phyloP scores from a whole-genome alignment of 176 grass and related monocot species.

The Carex pumila region DNA sequence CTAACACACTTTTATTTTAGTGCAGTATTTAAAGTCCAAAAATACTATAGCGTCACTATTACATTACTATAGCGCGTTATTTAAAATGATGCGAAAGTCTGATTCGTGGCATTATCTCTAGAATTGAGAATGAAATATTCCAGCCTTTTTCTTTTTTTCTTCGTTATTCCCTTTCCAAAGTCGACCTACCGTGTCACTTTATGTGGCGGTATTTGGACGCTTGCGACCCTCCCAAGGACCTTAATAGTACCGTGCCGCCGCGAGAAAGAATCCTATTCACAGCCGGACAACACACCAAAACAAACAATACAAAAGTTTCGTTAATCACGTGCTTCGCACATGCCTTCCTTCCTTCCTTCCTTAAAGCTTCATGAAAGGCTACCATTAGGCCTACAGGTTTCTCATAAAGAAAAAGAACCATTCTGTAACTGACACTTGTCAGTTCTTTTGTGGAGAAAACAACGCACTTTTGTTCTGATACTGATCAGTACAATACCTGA shows the following conservation, averaged over 20 bases:
- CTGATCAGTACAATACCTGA: too few relatives aligned
- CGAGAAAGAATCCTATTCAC: background rate
- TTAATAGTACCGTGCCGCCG: background rate
- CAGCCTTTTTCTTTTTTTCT: background rate
- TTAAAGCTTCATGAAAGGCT: background rate
- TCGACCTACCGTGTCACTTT: background rate
- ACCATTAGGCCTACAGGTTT: too few relatives aligned
- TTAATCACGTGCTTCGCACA: background rate
- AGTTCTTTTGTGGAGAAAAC: background rate
- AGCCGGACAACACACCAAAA: too few relatives aligned
- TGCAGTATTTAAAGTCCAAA: too few relatives aligned
- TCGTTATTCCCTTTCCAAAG: background rate
- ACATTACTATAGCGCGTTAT: too few relatives aligned
- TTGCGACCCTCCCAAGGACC: background rate
- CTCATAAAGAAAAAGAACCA: too few relatives aligned
- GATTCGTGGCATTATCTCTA: too few relatives aligned
- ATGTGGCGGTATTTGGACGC: slow-evolving; percentile 1
- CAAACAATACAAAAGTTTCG: too few relatives aligned
- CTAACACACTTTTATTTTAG: too few relatives aligned
- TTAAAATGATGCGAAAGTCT: too few relatives aligned
- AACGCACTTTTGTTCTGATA: background rate
- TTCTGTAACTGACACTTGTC: background rate
- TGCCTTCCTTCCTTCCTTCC: background rate
- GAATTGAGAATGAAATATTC: background rate
- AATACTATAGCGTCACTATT: too few relatives aligned